Evolutionary conservation across 257 asterid species (phyloP).

Genomic region (Galeopsis tetrahit): DNA sequence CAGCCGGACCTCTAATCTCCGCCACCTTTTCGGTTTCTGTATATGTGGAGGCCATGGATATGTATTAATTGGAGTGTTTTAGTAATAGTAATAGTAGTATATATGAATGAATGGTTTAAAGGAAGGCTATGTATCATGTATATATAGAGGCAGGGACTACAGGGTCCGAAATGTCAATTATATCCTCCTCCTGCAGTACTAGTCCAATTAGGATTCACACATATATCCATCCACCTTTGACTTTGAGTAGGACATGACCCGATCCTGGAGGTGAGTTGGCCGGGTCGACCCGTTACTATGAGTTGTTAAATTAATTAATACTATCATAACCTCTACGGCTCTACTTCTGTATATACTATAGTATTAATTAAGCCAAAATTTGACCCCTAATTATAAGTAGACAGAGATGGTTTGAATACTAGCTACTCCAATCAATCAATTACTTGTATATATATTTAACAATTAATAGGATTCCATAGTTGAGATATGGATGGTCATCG

Average conservation of each 20-base stretch:
- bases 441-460: background rate
- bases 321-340: no score
- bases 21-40: constrained; percentile 19
- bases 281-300: background rate
- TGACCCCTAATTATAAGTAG: constrained; percentile 1
- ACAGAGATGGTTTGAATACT: background rate
- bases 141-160: constrained; percentile 20
- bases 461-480: background rate
- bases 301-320: background rate
- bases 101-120: background rate
- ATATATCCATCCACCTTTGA: background rate
- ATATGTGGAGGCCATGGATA: constrained; percentile 36
- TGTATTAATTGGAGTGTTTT: background rate
- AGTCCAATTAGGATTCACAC: background rate
- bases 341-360: no score
- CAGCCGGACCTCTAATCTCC: constrained; percentile 15
- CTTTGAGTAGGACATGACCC: background rate
- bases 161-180: constrained; percentile 5
- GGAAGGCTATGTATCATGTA: no score
- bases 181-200: constrained; percentile 22
- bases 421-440: constrained; percentile 41
- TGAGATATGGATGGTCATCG: no score
- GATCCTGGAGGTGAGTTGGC: background rate
- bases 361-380: background rate
- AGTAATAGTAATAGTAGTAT: no score